Conservation (phyloP, 2,329 filamentous ascomycete species). For the Amauroascus niger region DNA sequence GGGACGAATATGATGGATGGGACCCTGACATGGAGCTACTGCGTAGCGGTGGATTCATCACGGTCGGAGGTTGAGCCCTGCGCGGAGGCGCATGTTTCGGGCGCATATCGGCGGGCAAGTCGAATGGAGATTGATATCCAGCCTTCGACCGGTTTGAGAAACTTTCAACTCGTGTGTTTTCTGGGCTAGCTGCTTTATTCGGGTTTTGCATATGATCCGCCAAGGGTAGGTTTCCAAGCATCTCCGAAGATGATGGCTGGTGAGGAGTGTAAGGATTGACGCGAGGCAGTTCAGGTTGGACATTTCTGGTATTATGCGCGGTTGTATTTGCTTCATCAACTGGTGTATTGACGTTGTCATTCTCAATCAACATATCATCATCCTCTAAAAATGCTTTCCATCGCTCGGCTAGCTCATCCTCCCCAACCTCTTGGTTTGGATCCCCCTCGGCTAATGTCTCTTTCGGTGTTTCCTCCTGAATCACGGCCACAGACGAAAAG, state of each 20-base stretch:
- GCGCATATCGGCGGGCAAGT: constrained; percentile 76
- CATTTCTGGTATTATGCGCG: constrained; percentile 11
- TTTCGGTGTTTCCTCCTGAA: not conserved
- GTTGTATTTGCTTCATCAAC: not conserved
- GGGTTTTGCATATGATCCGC: constrained; percentile 13
- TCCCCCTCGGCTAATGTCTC: not conserved
- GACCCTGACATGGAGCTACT: constrained; percentile 50
- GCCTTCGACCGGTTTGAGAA: constrained; percentile 85
- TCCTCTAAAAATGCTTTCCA: constrained; percentile 76
- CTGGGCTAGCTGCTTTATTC: not conserved
- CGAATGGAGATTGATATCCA: constrained; percentile 89
- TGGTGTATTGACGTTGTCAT: constrained; percentile 42
- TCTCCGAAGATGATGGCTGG: constrained; percentile 41
- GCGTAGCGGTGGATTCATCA: constrained; percentile 47
- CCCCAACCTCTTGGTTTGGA: constrained; percentile 20
- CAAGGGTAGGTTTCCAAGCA: constrained; percentile 32
- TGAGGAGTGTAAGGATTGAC: constrained; percentile 43
- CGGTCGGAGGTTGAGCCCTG: constrained; percentile 32
- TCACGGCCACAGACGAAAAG: not conserved
- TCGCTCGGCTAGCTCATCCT: constrained; percentile 63
- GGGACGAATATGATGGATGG: constrained; percentile 18
- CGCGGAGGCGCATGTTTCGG: constrained; percentile 44
- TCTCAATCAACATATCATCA: constrained; percentile 56
- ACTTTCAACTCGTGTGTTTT: constrained; percentile 47
- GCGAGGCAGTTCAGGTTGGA: constrained; percentile 9